Conservation (phyloP, 2,329 filamentous ascomycete genomes). For the Truncatella angustata region DNA sequence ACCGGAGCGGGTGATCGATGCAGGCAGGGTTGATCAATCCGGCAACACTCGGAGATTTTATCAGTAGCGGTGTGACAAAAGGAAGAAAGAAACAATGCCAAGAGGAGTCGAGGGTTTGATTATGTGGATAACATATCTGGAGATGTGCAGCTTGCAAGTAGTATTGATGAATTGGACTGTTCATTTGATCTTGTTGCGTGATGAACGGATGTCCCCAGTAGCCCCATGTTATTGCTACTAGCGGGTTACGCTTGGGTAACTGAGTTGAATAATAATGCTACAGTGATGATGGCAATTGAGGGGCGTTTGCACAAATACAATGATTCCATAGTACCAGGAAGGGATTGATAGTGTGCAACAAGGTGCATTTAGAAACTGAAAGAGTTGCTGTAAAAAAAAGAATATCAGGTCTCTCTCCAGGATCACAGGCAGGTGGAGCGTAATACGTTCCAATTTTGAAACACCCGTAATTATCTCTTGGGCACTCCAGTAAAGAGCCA, state of each 20-base stretch:
- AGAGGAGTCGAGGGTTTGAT: not conserved
- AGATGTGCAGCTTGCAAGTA: too few species aligned
- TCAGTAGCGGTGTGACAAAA: not conserved
- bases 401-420: too few species aligned
- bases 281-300: not conserved
- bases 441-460: too few species aligned
- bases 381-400: too few species aligned
- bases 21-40: not conserved
- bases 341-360: too few species aligned
- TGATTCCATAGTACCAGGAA: too few species aligned
- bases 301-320: not conserved
- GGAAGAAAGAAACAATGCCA: not conserved
- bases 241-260: not conserved
- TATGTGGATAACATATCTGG: not conserved
- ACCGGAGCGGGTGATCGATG: conserved; percentile 11
- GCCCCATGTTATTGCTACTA: not conserved
- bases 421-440: too few species aligned
- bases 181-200: not conserved
- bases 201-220: not conserved
- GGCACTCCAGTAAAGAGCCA: not conserved
- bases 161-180: too few species aligned
- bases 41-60: not conserved
- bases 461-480: not conserved
- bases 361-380: too few species aligned
- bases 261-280: not conserved